Evolutionary conservation across 2,329 filamentous ascomycete species (phyloP).

Genomic region (Aspergillus sp.): DNA sequence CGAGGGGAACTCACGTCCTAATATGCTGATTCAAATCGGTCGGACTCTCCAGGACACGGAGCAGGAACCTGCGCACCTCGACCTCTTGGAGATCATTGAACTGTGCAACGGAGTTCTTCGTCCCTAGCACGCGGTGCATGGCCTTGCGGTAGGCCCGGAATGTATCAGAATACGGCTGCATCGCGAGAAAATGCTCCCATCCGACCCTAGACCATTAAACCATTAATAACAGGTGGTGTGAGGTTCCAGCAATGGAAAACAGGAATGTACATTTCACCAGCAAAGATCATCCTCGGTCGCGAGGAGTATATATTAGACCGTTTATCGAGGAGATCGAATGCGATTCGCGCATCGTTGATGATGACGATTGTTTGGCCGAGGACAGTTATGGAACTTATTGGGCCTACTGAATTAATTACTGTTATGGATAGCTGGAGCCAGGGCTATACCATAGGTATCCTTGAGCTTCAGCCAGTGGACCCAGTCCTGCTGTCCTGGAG

Average conservation of each 20-base stretch:
- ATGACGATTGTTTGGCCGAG: constrained; percentile 33
- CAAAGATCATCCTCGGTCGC: constrained; percentile 26
- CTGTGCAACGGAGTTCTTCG: constrained; percentile 37
- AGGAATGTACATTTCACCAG: constrained; percentile 25
- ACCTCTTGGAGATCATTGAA: constrained; percentile 45
- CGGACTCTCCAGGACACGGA: constrained; percentile 42
- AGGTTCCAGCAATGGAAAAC: too few species aligned
- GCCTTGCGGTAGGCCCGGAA: constrained; percentile 47
- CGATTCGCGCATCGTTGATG: constrained; percentile 30
- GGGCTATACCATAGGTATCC: constrained; percentile 30
- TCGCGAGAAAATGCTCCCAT: constrained; percentile 38
- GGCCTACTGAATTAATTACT: constrained; percentile 15
- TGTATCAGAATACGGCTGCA: constrained; percentile 35
- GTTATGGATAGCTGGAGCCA: background rate
- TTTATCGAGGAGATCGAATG: constrained; percentile 34
- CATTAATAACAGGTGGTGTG: too few species aligned
- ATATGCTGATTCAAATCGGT: constrained; percentile 43
- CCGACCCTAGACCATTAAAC: constrained; percentile 24
- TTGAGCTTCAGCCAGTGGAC: constrained; percentile 45
- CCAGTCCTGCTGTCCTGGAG: constrained; percentile 35
- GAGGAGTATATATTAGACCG: constrained; percentile 27
- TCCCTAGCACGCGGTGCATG: constrained; percentile 45
- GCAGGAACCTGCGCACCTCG: constrained; percentile 45
- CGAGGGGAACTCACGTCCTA: constrained; percentile 19
- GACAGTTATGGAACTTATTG: constrained; percentile 36